phyloP scores from a whole-genome alignment of 1,284 basidiomycete genomes.

The Cerrena zonata region DNA sequence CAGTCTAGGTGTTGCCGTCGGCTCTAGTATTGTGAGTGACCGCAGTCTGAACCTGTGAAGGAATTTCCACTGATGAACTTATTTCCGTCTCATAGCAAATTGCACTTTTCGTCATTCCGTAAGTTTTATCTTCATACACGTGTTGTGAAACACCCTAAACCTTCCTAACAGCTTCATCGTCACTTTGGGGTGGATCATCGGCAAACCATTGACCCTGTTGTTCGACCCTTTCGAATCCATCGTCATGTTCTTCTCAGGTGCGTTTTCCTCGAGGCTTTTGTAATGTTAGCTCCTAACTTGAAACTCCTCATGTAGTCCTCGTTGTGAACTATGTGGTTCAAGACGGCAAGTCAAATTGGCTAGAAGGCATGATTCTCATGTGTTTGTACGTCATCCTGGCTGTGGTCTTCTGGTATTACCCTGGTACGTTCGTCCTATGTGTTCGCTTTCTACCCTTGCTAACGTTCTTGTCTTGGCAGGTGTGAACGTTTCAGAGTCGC shows the following conservation, averaged over 20 bases:
- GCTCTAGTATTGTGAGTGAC: constrained; percentile 72
- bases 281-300: neutral
- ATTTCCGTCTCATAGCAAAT: constrained; percentile 59
- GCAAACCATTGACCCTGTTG: constrained; percentile 65
- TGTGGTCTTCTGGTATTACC: constrained; percentile 63
- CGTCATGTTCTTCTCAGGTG: constrained; percentile 35
- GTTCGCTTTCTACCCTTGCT: neutral
- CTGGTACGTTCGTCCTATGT: constrained; percentile 31
- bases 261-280: neutral
- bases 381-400: constrained; percentile 52
- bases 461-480: constrained; percentile 6
- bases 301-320: constrained; percentile 17
- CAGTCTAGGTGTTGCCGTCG: constrained; percentile 81
- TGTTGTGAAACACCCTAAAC: neutral
- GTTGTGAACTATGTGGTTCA: constrained; percentile 70
- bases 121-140: constrained; percentile 22
- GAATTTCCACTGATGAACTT: neutral
- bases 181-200: constrained; percentile 59
- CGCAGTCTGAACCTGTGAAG: constrained; percentile 1
- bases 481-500: constrained; percentile 13
- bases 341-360: constrained; percentile 83
- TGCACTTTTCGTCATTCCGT: constrained; percentile 82
- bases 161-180: constrained; percentile 48
- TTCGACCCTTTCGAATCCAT: constrained; percentile 81
- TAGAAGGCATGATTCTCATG: constrained; percentile 58